Evolutionary conservation across 257 asterid species (phyloP), one percentile per base, ranked within the genome.

Genomic region (Solanum pennellii): DNA sequence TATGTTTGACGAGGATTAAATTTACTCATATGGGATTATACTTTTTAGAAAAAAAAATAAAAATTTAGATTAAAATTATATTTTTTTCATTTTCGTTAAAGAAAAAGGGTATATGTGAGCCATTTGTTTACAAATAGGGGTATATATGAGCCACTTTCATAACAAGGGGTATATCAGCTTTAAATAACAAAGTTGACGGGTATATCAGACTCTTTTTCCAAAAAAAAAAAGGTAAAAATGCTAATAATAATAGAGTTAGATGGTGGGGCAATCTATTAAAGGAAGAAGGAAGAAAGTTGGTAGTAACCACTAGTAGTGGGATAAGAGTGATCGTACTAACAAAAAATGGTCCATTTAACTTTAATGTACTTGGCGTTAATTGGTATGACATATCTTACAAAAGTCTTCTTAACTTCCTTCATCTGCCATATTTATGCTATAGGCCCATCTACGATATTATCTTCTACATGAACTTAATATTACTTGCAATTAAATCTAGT

Each of bases 361-460:
- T 23, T 72, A 66, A 66, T 66, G 74, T 27, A 13, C 21, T 66
- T 25, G 80, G 27, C 80, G 10, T 52, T 52, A 18, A 52, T 52
- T 52, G 10, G 62, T 79, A 49, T 80, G 42, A 80, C 25, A 80
- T 66, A 25, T 68, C 5, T 27, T 7, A 90, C 94, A 94, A 90
- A 89, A 89, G 92, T 87, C 68, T 44, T 44, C 23, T 18, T 90
- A 88, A 90, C 93, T 86, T 89, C 89, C 86, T 83, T 90, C 88
- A 90, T 92, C 94, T 52, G 89, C 91, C 88, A 23, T 79, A 68
- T 89, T 86, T 59, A 59, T 83, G 91, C 91, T 88, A 92, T 59
- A 29, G 35, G 21, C 21, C 59, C 21, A 49, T 49, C 59, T 44
- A 14, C 9, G 31, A 60, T 74, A 74, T 37, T 65, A 42, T 77